A percentile compares a stretch with the other conserved stretches of the same genome.
phyloP scores from a whole-genome alignment of 768 basidiomycete species.

The Lactarius pseudohatsudake region DNA sequence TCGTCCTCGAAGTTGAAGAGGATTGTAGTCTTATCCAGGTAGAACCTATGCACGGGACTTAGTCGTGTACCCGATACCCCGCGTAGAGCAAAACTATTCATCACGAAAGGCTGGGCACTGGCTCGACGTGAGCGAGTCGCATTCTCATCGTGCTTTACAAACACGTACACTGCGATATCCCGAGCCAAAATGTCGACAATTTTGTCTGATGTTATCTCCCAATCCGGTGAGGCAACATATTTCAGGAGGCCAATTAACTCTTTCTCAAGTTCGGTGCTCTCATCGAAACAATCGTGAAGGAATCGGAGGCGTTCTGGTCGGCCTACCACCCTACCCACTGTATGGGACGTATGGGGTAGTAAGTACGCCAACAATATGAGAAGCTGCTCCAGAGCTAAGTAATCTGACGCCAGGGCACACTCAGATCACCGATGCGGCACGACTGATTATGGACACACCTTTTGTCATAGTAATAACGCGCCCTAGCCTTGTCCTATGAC shows the following conservation, averaged over 20 bases:
- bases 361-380: conserved; percentile 26
- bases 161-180: conserved; percentile 27
- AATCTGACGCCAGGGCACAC: conserved; percentile 15
- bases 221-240: conserved; percentile 21
- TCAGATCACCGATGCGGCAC: not conserved
- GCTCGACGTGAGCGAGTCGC: too few species aligned
- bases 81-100: conserved; percentile 16
- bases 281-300: conserved; percentile 25
- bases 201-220: conserved; percentile 27
- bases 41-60: conserved; percentile 22
- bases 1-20: conserved; percentile 27
- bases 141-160: not conserved
- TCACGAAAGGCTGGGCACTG: conserved; percentile 27
- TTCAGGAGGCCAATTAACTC: conserved; percentile 27
- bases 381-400: conserved; percentile 27
- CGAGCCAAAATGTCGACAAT: conserved; percentile 29
- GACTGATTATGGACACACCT: conserved; percentile 10
- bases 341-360: conserved; percentile 23
- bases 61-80: conserved; percentile 1
- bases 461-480: conserved; percentile 18
- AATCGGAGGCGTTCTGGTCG: conserved; percentile 21
- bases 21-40: conserved; percentile 24
- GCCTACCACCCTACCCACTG: conserved; percentile 11
- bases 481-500: conserved; percentile 18
- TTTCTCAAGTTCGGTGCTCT: conserved; percentile 8